These are phyloP conservation scores for Xerocomellus dryophilus DNA, from an alignment of 768 basidiomycete genomes.

Conservation along the genomic window DNA sequence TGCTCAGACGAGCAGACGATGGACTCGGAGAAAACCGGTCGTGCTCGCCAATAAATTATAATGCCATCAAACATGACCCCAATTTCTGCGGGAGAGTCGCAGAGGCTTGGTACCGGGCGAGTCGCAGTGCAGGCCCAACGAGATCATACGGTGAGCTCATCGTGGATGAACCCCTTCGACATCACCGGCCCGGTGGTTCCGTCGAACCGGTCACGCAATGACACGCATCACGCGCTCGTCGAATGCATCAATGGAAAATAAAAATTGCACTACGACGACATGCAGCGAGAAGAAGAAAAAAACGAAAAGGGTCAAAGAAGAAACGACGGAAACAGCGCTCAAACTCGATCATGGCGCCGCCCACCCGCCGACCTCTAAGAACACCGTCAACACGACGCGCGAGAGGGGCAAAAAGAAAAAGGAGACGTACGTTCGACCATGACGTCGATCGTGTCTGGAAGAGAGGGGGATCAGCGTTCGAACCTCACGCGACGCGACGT, in stretches of 20 bases:
- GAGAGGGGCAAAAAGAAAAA: not conserved
- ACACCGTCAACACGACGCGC: not conserved
- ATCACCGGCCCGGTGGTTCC: too few species aligned
- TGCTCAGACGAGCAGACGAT: not conserved
- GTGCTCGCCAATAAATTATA: not conserved
- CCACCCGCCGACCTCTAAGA: conserved; percentile 19
- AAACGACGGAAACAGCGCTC: not conserved
- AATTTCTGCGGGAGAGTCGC: not conserved
- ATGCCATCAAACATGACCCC: conserved; percentile 2
- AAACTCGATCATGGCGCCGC: conserved; percentile 9
- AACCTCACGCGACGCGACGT: too few species aligned
- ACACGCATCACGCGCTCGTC: not conserved
- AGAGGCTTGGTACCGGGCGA: conserved; percentile 5
- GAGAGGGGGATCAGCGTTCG: conserved; percentile 4
- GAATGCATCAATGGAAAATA: not conserved
- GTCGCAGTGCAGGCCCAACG: conserved; percentile 23
- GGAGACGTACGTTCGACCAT: conserved; percentile 86
- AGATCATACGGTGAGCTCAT: conserved; percentile 14
- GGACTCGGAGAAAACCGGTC: not conserved
- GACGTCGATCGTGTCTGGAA: conserved; percentile 86
- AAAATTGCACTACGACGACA: conserved; percentile 4
- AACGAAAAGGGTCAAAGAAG: not conserved
- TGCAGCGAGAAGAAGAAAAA: not conserved
- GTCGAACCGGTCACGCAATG: too few species aligned
- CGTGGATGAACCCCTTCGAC: not conserved